phyloP scores from a whole-genome alignment of 2,329 filamentous ascomycete genomes.

The Cryphonectria carpinicola region DNA sequence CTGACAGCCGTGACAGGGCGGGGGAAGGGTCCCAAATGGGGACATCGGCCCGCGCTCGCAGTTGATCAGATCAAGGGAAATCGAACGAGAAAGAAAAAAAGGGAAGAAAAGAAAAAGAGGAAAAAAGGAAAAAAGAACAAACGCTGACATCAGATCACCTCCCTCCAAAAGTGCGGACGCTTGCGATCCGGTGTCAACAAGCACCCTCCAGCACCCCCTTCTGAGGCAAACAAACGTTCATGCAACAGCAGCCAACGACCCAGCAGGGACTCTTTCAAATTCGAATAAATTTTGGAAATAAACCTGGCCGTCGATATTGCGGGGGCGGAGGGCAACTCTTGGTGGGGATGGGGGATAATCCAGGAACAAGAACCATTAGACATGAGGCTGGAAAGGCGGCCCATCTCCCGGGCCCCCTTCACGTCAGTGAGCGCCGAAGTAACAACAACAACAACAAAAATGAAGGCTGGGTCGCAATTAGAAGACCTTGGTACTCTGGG shows the following conservation, averaged over 20 bases:
- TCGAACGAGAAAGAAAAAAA: background rate
- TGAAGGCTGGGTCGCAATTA: slow-evolving; percentile 12
- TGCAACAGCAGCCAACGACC: background rate
- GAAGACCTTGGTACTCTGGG: slow-evolving; percentile 9
- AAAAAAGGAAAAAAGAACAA: background rate
- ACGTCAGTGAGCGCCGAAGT: background rate
- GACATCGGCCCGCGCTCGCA: slow-evolving; percentile 14
- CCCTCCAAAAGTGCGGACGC: background rate
- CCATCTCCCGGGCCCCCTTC: slow-evolving; percentile 13
- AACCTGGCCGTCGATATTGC: background rate
- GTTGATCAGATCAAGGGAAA: slow-evolving; percentile 1
- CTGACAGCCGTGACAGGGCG: slow-evolving; percentile 1
- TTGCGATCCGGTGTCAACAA: background rate
- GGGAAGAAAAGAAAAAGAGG: background rate
- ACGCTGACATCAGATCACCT: background rate
- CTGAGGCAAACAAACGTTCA: background rate
- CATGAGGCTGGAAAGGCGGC: slow-evolving; percentile 16
- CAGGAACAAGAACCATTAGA: background rate
- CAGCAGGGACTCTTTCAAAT: background rate
- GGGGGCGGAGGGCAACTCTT: no score
- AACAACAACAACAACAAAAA: background rate
- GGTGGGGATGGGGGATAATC: background rate
- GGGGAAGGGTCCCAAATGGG: slow-evolving; percentile 7
- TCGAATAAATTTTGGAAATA: background rate
- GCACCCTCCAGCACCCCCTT: background rate